phyloP scores from a whole-genome alignment of 495 filamentous ascomycete genomes.

The Chaetomium cochliodes region DNA sequence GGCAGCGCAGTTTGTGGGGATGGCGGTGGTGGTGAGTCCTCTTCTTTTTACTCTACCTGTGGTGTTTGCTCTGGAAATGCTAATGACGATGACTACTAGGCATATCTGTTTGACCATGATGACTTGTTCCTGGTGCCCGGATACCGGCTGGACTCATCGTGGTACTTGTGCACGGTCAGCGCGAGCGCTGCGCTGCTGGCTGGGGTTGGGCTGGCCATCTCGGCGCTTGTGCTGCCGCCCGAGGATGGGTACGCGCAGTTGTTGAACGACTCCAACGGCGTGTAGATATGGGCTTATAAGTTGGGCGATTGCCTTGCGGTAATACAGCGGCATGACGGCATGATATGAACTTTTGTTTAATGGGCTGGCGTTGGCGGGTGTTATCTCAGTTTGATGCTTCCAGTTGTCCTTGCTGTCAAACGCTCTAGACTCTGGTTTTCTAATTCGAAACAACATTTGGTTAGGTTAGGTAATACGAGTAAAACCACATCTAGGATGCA shows the following conservation, averaged over 20 bases:
- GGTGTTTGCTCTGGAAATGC: not conserved
- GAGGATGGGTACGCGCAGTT: conserved; percentile 77
- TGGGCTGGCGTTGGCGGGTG: not conserved
- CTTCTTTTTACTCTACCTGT: conserved; percentile 10
- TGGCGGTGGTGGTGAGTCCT: conserved; percentile 74
- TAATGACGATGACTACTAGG: conserved; percentile 45
- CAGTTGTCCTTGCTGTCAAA: too few relatives aligned
- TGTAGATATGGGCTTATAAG: conserved; percentile 1
- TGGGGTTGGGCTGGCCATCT: conserved; percentile 59
- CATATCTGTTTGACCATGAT: conserved; percentile 81
- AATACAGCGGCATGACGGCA: not conserved
- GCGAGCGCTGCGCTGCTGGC: conserved; percentile 65
- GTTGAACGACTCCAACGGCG: conserved; percentile 16
- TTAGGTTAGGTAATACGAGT: conserved; percentile 1
- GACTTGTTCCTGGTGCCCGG: conserved; percentile 77
- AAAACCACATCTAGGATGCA: not conserved
- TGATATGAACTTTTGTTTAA: not conserved
- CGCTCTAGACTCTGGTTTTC: too few relatives aligned
- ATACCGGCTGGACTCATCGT: conserved; percentile 77
- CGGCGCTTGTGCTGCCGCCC: conserved; percentile 65
- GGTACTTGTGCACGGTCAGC: conserved; percentile 72
- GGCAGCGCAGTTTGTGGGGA: conserved; percentile 62
- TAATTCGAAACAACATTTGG: too few relatives aligned
- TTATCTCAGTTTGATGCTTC: not conserved
- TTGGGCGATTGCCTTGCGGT: not conserved